phyloP scores from a whole-genome alignment of 306 rosid species.

The Cicer arietinum region DNA sequence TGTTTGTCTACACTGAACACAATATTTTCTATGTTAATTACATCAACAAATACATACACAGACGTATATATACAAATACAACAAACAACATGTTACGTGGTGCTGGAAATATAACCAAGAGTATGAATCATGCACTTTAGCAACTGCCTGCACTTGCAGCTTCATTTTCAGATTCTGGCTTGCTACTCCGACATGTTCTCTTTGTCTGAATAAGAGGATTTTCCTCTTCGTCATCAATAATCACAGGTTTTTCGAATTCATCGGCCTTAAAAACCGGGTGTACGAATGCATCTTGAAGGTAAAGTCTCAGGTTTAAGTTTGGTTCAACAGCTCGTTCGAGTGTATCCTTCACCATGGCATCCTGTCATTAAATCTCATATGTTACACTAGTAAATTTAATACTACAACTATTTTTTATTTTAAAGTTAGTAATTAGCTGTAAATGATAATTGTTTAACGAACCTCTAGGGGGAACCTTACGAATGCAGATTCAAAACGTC shows the following conservation, averaged over 20 bases:
- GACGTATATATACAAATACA: slow-evolving; percentile 10
- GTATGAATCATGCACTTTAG: neutral
- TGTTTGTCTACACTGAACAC: slow-evolving; percentile 10
- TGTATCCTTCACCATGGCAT: slow-evolving; percentile 93
- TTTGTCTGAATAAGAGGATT: slow-evolving; percentile 78
- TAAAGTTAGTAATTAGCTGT: too few species aligned
- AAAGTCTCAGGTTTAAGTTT: slow-evolving; percentile 66
- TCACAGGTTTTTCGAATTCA: slow-evolving; percentile 39
- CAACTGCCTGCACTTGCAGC: neutral
- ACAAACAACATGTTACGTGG: neutral
- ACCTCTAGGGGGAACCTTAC: slow-evolving; percentile 78
- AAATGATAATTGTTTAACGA: slow-evolving; percentile 36
- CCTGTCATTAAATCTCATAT: slow-evolving; percentile 60
- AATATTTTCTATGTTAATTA: slow-evolving; percentile 12
- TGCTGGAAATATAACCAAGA: neutral
- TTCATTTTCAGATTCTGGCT: slow-evolving; percentile 54
- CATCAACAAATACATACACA: slow-evolving; percentile 8
- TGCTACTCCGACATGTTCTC: slow-evolving; percentile 61
- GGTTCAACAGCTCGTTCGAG: slow-evolving; percentile 83
- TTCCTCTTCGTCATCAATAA: slow-evolving; percentile 75
- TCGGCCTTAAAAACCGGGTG: slow-evolving; percentile 76
- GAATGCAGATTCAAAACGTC: slow-evolving; percentile 89
- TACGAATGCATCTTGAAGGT: slow-evolving; percentile 71
- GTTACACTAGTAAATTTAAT: neutral
- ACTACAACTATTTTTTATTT: too few species aligned